A percentile compares a stretch with the other conserved stretches of the same genome.
phyloP scores from a whole-genome alignment of 2,329 filamentous ascomycete species.

The Onygena corvina region DNA sequence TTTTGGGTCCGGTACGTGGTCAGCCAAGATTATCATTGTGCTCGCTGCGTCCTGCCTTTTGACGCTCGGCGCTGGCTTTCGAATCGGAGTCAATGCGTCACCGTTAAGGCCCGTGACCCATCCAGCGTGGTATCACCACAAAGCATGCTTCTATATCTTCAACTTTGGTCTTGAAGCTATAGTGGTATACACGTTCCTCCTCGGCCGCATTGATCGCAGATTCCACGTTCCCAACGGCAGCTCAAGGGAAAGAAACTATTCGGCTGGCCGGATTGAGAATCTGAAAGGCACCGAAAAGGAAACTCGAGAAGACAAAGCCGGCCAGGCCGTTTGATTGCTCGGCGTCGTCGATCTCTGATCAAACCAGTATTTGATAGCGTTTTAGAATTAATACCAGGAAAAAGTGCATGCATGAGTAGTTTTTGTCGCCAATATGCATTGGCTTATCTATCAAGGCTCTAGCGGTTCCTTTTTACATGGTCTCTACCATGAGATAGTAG shows the following conservation, averaged over 20 bases:
- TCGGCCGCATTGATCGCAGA: constrained; percentile 58
- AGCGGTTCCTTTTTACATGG: too few relatives aligned
- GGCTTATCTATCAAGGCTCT: too few relatives aligned
- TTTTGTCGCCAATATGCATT: too few relatives aligned
- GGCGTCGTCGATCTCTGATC: too few relatives aligned
- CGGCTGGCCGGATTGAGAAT: not conserved
- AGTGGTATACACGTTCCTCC: constrained; percentile 54
- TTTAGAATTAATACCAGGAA: too few relatives aligned
- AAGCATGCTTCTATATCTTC: constrained; percentile 66
- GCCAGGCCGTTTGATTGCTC: too few relatives aligned
- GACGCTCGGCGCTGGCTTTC: constrained; percentile 57
- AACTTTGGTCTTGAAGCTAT: constrained; percentile 64
- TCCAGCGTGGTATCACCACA: constrained; percentile 59
- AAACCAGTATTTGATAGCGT: too few relatives aligned
- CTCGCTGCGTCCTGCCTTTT: constrained; percentile 48
- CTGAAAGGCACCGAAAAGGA: not conserved
- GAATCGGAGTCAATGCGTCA: constrained; percentile 48
- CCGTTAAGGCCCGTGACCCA: constrained; percentile 37
- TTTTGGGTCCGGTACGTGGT: constrained; percentile 56
- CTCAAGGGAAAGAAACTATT: constrained; percentile 16
- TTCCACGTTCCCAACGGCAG: constrained; percentile 65
- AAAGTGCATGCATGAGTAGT: too few relatives aligned
- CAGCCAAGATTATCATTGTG: constrained; percentile 55
- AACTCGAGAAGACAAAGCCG: not conserved
- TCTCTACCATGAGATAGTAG: too few relatives aligned